Percentiles rank a stretch among this genome's conserved stretches.
Conservation (phyloP, 2,329 filamentous ascomycete genomes). For the Nemania sp. region DNA sequence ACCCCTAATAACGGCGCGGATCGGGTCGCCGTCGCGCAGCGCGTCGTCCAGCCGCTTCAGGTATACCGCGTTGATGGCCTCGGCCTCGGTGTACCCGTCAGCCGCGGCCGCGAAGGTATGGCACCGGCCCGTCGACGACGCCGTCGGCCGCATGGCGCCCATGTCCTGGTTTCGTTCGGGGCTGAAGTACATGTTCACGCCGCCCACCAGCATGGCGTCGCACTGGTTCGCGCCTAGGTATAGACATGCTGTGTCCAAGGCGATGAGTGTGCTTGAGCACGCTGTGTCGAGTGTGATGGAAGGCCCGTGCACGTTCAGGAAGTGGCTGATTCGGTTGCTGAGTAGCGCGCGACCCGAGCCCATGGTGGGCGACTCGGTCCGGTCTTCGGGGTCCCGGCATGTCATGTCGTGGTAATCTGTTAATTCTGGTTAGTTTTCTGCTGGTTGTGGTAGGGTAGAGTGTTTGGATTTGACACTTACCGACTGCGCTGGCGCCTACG, state of each 20-base stretch:
- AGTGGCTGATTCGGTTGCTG: constrained; percentile 39
- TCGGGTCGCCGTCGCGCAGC: constrained; percentile 1
- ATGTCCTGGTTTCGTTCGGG: constrained; percentile 12
- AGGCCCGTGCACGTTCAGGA: constrained; percentile 39
- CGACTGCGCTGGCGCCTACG: constrained; percentile 3
- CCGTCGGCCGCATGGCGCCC: neutral
- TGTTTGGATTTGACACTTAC: neutral
- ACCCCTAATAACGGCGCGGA: constrained; percentile 1
- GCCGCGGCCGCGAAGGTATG: constrained; percentile 13
- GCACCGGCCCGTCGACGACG: neutral
- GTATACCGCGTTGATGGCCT: constrained; percentile 3
- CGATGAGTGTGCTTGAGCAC: constrained; percentile 38
- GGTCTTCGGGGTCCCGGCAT: constrained; percentile 20
- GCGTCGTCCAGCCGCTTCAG: constrained; percentile 9
- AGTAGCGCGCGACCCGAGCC: constrained; percentile 31
- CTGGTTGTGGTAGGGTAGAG: no score
- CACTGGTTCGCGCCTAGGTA: constrained; percentile 21
- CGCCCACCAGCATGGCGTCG: constrained; percentile 17
- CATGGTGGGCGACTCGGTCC: constrained; percentile 29
- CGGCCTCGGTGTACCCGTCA: constrained; percentile 12
- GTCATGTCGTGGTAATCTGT: constrained; percentile 16
- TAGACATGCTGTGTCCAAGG: constrained; percentile 33
- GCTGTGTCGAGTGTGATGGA: constrained; percentile 39
- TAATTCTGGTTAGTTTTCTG: no score
- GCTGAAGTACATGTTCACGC: constrained; percentile 13